Evolutionary conservation across 1,284 basidiomycete species (phyloP).

Genomic region (Afroboletus lepidellus): DNA sequence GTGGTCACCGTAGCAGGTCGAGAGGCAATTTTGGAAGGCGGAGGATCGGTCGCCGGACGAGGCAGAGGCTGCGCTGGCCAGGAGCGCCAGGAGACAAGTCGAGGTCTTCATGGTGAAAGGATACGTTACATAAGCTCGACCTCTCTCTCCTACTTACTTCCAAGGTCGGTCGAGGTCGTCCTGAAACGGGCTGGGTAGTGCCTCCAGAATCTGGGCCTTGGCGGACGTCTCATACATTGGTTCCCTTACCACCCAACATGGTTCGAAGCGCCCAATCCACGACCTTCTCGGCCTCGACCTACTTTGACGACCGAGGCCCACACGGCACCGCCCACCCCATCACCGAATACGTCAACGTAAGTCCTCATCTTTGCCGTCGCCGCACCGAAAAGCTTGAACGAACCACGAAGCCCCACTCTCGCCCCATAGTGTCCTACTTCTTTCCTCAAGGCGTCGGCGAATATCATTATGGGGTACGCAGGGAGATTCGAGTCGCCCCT

Average conservation of each 20-base stretch:
- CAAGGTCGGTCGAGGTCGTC: no score
- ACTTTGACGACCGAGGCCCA: conserved; percentile 69
- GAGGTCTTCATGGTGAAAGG: no score
- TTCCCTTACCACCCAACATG: conserved; percentile 26
- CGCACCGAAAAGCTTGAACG: conserved; percentile 12
- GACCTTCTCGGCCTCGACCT: conserved; percentile 67
- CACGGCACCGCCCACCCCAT: conserved; percentile 71
- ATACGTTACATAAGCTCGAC: conserved; percentile 20
- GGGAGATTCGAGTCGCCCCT: no score
- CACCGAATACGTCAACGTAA: conserved; percentile 69
- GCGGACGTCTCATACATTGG: no score
- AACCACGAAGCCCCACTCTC: conserved; percentile 69
- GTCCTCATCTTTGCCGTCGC: conserved; percentile 35
- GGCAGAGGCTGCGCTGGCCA: conserved; percentile 20
- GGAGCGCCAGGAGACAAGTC: conserved; percentile 14
- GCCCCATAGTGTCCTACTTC: conserved; percentile 92
- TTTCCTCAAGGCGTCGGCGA: conserved; percentile 92
- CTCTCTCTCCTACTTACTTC: not conserved
- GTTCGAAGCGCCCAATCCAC: conserved; percentile 48
- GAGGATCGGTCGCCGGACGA: conserved; percentile 62
- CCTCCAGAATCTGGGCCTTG: no score
- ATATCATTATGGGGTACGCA: conserved; percentile 89
- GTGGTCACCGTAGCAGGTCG: conserved; percentile 37
- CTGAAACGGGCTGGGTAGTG: no score
- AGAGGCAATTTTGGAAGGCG: conserved; percentile 54